Evolutionary conservation across 2,329 filamentous ascomycete species (phyloP).

Genomic region (Triangularia setosa): DNA sequence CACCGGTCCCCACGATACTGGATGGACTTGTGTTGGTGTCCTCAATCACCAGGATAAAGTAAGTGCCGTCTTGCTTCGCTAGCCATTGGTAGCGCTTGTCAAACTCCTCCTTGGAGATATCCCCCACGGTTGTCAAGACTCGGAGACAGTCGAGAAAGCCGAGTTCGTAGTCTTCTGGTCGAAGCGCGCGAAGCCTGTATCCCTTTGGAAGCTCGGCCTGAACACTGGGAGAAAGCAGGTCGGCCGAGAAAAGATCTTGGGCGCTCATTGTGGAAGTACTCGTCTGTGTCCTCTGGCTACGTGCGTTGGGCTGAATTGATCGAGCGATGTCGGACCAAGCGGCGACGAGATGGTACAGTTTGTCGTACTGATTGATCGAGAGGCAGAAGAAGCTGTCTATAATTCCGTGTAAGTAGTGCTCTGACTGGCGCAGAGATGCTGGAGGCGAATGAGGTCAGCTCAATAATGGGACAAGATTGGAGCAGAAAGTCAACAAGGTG

Average conservation of each 20-base stretch:
- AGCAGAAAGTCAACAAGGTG: not conserved
- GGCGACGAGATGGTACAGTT: not conserved
- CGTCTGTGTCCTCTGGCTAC: not conserved
- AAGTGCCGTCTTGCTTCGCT: slow-evolving; percentile 65
- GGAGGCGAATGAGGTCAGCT: not conserved
- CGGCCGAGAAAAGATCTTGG: slow-evolving; percentile 69
- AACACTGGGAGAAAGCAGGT: slow-evolving; percentile 75
- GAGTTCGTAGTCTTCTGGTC: slow-evolving; percentile 69
- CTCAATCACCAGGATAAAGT: slow-evolving; percentile 83
- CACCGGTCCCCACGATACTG: slow-evolving; percentile 83
- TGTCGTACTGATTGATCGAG: not conserved
- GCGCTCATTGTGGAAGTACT: slow-evolving; percentile 32
- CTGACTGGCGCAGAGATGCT: not conserved
- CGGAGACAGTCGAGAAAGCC: slow-evolving; percentile 90
- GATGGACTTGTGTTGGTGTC: slow-evolving; percentile 55
- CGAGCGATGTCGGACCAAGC: not conserved
- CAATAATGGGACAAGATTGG: not conserved
- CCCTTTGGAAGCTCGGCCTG: slow-evolving; percentile 68
- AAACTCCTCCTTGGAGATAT: slow-evolving; percentile 73
- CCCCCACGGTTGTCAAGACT: slow-evolving; percentile 88
- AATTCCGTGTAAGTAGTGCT: not conserved
- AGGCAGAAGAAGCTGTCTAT: not conserved
- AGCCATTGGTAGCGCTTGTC: slow-evolving; percentile 81
- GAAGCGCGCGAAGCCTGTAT: slow-evolving; percentile 79
- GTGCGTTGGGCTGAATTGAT: slow-evolving; percentile 6